A percentile compares a stretch with the other conserved stretches of the same genome.
Evolutionary conservation across 805 yeast genomes (phyloP).

Genomic region (Debaryomyces tyrocola): DNA sequence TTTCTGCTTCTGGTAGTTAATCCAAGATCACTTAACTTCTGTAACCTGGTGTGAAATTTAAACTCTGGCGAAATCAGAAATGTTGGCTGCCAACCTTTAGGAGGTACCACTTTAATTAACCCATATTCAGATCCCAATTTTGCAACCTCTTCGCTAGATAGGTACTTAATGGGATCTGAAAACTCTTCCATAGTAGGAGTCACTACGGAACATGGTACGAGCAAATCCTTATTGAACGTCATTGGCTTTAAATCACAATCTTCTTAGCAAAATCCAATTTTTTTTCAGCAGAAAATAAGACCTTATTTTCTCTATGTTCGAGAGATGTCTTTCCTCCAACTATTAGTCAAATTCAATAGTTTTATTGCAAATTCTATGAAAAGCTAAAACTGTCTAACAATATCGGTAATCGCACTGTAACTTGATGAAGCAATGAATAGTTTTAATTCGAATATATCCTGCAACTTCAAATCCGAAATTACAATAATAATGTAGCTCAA

Average conservation of each 20-base stretch:
- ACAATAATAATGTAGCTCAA: too few species aligned
- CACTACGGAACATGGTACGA: slow-evolving; percentile 47
- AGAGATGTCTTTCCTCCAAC: too few species aligned
- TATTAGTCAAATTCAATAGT: too few species aligned
- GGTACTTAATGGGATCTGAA: slow-evolving; percentile 48
- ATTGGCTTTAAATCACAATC: not conserved
- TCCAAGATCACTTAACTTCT: slow-evolving; percentile 63
- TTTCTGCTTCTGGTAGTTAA: slow-evolving; percentile 60
- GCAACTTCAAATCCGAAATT: too few species aligned
- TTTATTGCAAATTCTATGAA: not conserved
- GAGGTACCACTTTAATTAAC: slow-evolving; percentile 54
- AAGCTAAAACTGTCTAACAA: not conserved
- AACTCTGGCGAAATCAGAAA: slow-evolving; percentile 56
- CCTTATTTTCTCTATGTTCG: too few species aligned
- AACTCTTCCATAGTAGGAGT: slow-evolving; percentile 47
- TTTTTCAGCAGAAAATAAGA: too few species aligned
- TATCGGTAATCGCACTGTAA: not conserved
- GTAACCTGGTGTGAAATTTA: slow-evolving; percentile 68
- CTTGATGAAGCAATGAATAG: not conserved
- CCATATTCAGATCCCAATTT: slow-evolving; percentile 49
- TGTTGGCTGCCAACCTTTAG: slow-evolving; percentile 53
- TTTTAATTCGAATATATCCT: not conserved
- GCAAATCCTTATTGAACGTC: slow-evolving; percentile 11
- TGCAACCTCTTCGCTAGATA: slow-evolving; percentile 41
- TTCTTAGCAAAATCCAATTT: too few species aligned